Evolutionary conservation across 2,329 filamentous ascomycete genomes (phyloP).

Genomic region (Paraphoma chrysanthemicola): DNA sequence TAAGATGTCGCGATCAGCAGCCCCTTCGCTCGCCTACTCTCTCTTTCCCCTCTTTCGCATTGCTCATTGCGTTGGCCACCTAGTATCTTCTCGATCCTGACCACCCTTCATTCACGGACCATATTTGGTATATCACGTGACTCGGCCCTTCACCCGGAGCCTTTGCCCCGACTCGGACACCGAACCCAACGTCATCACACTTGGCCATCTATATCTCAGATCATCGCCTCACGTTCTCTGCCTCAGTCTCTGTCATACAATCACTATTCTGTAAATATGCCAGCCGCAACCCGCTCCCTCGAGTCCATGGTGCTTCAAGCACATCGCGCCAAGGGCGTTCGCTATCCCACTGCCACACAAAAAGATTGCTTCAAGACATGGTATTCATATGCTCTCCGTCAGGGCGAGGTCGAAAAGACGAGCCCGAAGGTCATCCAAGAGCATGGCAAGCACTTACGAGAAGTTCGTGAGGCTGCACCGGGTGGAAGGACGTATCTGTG

Average conservation of each 20-base stretch:
- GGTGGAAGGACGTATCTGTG: conserved; percentile 42
- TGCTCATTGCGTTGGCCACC: neutral
- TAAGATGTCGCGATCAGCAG: neutral
- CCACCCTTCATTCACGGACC: neutral
- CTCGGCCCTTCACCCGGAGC: conserved; percentile 1
- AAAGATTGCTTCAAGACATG: conserved; percentile 47
- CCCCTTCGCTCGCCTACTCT: neutral
- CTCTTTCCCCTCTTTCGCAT: neutral
- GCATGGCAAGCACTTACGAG: conserved; percentile 30
- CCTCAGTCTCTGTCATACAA: neutral
- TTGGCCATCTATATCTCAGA: neutral
- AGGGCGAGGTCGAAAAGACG: conserved; percentile 30
- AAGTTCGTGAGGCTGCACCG: conserved; percentile 31
- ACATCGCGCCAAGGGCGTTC: conserved; percentile 44
- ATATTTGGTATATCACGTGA: neutral
- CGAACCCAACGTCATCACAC: neutral
- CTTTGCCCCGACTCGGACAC: neutral
- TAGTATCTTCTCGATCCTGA: neutral
- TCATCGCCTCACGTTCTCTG: neutral
- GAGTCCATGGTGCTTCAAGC: conserved; percentile 42
- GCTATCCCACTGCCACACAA: conserved; percentile 36
- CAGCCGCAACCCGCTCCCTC: conserved; percentile 36
- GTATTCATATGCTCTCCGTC: conserved; percentile 43
- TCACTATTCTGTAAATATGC: conserved; percentile 21
- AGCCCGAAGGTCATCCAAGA: conserved; percentile 25